Evolutionary conservation across 495 filamentous ascomycete genomes (phyloP).

Genomic region (Penicillium salamii): DNA sequence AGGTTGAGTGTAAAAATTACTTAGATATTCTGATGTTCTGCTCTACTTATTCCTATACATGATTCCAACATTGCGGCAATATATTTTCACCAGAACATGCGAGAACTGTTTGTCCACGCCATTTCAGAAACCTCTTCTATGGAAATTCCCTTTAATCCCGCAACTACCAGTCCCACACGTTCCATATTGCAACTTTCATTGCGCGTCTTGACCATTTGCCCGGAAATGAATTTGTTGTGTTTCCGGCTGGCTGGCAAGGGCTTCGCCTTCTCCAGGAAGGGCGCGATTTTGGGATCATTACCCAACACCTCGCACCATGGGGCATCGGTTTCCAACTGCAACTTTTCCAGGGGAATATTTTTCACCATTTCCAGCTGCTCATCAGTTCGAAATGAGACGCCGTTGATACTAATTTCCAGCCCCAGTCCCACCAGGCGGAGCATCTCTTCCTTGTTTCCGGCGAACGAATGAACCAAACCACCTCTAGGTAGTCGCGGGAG

Average conservation of each 20-base stretch:
- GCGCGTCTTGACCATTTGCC: slow-evolving; percentile 31
- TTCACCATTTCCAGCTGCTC: slow-evolving; percentile 29
- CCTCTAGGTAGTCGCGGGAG: slow-evolving; percentile 17
- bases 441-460: slow-evolving; percentile 29
- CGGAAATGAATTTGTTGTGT: slow-evolving; percentile 24
- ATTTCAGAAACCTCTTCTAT: slow-evolving; percentile 23
- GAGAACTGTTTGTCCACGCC: slow-evolving; percentile 31
- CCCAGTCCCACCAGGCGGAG: slow-evolving; percentile 22
- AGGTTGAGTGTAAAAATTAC: too few relatives aligned
- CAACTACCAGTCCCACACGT: slow-evolving; percentile 26
- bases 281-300: slow-evolving; percentile 18
- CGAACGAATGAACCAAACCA: slow-evolving; percentile 32
- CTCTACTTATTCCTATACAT: too few relatives aligned
- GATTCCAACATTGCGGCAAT: neutral
- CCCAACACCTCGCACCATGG: slow-evolving; percentile 31
- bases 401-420: slow-evolving; percentile 31
- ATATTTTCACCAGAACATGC: slow-evolving; percentile 26
- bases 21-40: too few relatives aligned
- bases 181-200: slow-evolving; percentile 35
- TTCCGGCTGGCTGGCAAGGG: slow-evolving; percentile 22
- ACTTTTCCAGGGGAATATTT: slow-evolving; percentile 19
- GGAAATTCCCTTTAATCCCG: slow-evolving; percentile 25
- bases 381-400: slow-evolving; percentile 25
- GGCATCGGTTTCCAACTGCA: slow-evolving; percentile 36
- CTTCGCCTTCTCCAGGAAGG: slow-evolving; percentile 15